Evolutionary conservation across 2,329 filamentous ascomycete species (phyloP), one percentile per base, ranked within the genome.

Genomic region (Biscogniauxia mediterranea): DNA sequence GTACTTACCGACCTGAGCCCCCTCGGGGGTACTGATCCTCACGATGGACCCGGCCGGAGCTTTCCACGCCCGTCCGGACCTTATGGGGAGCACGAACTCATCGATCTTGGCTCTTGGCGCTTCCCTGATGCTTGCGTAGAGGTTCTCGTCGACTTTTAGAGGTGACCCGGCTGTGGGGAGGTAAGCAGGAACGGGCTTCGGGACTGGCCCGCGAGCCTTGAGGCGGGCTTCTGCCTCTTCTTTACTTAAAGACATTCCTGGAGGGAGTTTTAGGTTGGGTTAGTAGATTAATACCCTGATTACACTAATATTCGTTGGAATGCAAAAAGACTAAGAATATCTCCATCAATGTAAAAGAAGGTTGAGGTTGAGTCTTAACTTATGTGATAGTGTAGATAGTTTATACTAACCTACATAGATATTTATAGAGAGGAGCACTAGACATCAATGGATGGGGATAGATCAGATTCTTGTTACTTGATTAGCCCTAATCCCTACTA

Each of bases 41-140:
- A 91, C 85, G 60, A 95, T 83, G 55, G 83, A 83, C 3, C 90
- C 89, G 1, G 85, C 85, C 0, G 85, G 83, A 0, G 89, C 90
- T 54, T 83, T 80, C 89, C 89, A 95, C 1, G 91, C 90, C 62
- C 81, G 81, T 0, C 89, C 92, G 1, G 88, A 91, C 38, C 91
- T 86, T 28, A 92, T 90, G 0, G 90, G 88, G 26, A 95, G 79
- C 1, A 83, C 84, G 66, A 90, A 89, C 6, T 84, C 78, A 2
- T 82, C 71, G 5, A 79, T 38, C 1, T 81, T 68, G 0, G 74
- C 68, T 0, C 83, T 75, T 0, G 77, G 75, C 0, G 80, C 79
- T 3, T 73, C 63, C 46, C 87, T 84, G 20, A 94, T 84, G 1
- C 85, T 80, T 3, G 86, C 81, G 77, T 95, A 91, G 6, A 80